Conservation (phyloP, 179 eudicot species). For the Silene noctiflora region DNA sequence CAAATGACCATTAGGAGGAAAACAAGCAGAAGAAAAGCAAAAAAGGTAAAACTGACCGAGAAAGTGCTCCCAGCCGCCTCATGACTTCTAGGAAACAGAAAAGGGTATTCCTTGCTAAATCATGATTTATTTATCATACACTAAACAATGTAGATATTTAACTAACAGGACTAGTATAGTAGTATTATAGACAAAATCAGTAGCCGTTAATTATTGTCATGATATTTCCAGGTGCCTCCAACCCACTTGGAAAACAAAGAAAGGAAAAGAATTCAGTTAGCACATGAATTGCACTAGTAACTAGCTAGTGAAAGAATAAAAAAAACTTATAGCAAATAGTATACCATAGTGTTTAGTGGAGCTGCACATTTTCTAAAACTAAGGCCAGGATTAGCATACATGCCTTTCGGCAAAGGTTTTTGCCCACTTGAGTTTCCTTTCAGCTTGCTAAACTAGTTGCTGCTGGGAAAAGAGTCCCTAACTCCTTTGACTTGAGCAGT, state of each 20-base stretch:
- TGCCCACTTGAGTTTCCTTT: conserved; percentile 18
- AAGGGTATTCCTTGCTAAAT: conserved; percentile 1
- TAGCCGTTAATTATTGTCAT: conserved; percentile 17
- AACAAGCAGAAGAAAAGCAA: too few relatives aligned
- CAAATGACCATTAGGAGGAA: too few relatives aligned
- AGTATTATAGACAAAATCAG: conserved; percentile 16
- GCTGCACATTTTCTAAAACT: conserved; percentile 4
- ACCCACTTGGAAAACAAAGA: conserved; percentile 30
- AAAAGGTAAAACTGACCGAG: too few relatives aligned
- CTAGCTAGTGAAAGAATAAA: not conserved
- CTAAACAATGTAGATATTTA: not conserved
- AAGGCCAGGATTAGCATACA: conserved; percentile 23
- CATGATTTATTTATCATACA: conserved; percentile 11
- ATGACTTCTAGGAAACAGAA: too few relatives aligned
- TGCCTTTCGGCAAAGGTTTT: conserved; percentile 31
- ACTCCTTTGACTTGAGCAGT: conserved; percentile 2
- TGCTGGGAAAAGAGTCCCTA: not conserved
- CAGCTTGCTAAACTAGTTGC: conserved; percentile 13
- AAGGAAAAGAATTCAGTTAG: conserved; percentile 10
- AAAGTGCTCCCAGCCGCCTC: too few relatives aligned
- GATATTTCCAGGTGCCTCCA: conserved; percentile 27
- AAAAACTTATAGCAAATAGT: not conserved
- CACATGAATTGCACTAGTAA: conserved; percentile 28
- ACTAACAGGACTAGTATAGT: not conserved
- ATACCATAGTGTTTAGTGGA: conserved; percentile 18